Base-by-base conservation (phyloP, 2,329 filamentous ascomycete genomes). In the Pyrenochaeta sp. region DNA sequence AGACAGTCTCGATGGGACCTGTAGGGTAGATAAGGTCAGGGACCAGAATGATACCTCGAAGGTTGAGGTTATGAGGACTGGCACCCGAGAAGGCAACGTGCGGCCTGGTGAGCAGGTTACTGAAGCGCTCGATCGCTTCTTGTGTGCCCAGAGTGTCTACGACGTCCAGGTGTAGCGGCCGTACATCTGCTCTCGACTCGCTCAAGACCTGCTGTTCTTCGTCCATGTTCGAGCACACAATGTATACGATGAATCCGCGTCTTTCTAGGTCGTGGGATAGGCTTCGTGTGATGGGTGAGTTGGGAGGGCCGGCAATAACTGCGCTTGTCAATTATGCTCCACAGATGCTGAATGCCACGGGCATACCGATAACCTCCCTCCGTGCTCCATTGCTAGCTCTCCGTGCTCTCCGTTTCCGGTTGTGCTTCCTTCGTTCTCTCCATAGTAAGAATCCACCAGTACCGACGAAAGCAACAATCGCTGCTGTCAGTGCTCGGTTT, bases 221-320 rank as follows among this genome's bases (percentile, higher is more conserved):
- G 69, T 97, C 91, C 58, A 88, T 81, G n/a, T 88, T 92, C 63
- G 88, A 90, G 70, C 93, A 94, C 0, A 96, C 91, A 59, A 99
- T 84, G 76, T 93, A 99, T 54, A 98, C 92, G 59, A 98, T 91
- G 76, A 96, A 98, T 4, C 95, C 95, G 64, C 93, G 88, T 58
- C 93, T 85, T 79, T 98, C 95, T 66, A 99, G 83, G 73, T 99
- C 95, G 47, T 93, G 80, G 2, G 92, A 88, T 52, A 98, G 82
- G 10, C 92, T 92, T 71, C 89, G 90, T 6, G 92, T 94, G 72
- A 97, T 84, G 15, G 93, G 91, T 69, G 96, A 88, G 49, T 90
- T 87, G 2, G 92, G 91, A 22, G 92, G 93, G n/a, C 94, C 94
- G 24, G 93, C 93, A 61, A 98, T 86, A 28, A 98, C 91, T 74